Evolutionary conservation across 169 alveolate species (phyloP).

Genomic region (Eimeria acervulina): DNA sequence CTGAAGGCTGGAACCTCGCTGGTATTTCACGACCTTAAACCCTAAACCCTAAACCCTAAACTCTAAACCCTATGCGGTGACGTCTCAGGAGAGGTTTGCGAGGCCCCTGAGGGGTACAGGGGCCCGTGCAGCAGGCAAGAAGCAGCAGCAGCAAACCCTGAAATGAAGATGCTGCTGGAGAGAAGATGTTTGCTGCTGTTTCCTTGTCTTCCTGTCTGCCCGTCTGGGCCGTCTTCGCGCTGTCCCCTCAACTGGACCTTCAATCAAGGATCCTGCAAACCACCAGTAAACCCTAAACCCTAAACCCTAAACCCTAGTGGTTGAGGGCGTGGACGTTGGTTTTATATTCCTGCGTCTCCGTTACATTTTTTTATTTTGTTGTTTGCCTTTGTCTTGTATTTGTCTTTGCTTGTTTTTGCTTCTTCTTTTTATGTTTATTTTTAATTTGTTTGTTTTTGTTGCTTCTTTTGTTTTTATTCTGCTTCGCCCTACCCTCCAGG

Average conservation of each 20-base stretch:
- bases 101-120: slow-evolving; percentile 41
- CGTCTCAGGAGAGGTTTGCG: background rate
- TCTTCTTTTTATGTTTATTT: background rate
- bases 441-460: background rate
- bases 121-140: slow-evolving; percentile 43
- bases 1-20: slow-evolving; percentile 6
- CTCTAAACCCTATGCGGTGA: background rate
- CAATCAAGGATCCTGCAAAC: background rate
- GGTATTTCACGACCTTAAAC: background rate
- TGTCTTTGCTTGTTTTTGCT: background rate
- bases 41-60: slow-evolving; percentile 28
- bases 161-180: background rate
- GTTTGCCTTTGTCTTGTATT: too few species aligned
- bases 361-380: too few species aligned
- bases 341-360: too few species aligned
- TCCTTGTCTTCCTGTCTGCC: background rate
- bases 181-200: background rate
- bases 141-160: background rate
- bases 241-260: background rate
- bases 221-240: background rate
- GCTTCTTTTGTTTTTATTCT: background rate
- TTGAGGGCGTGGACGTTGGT: too few species aligned
- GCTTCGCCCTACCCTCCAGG: background rate
- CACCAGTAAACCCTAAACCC: slow-evolving; percentile 47
- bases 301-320: slow-evolving; percentile 19